These are phyloP conservation scores for Parathielavia appendiculata DNA, from an alignment of 495 filamentous ascomycete species.

Conservation along the genomic window DNA sequence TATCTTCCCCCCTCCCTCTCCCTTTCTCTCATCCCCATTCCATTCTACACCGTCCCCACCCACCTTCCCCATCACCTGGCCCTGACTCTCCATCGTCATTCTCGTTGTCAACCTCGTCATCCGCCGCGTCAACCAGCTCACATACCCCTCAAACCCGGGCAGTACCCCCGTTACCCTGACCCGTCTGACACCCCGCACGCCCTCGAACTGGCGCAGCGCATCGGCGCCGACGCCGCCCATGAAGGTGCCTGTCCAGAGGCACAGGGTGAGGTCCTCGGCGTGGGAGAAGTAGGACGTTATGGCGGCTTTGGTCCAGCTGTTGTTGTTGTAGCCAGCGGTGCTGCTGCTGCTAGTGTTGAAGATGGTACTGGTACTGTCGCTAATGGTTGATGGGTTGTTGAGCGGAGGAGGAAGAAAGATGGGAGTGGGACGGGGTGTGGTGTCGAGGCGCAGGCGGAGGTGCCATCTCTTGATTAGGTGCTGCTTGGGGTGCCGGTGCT, in stretches of 20 bases:
- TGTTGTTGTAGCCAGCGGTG: neutral
- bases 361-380: neutral
- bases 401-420: too few relatives aligned
- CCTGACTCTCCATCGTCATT: too few relatives aligned
- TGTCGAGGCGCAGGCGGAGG: constrained; percentile 47
- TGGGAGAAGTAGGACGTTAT: constrained; percentile 38
- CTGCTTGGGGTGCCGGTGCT: neutral
- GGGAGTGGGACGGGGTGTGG: constrained; percentile 24
- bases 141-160: constrained; percentile 39
- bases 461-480: constrained; percentile 37
- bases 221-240: constrained; percentile 35
- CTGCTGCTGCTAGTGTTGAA: neutral
- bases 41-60: neutral
- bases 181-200: constrained; percentile 44
- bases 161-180: constrained; percentile 41
- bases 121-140: constrained; percentile 38
- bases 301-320: constrained; percentile 2
- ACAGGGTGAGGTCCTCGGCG: constrained; percentile 42
- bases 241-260: constrained; percentile 45
- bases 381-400: neutral
- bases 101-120: constrained; percentile 36
- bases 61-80: neutral
- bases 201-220: constrained; percentile 45
- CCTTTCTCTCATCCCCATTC: constrained; percentile 13
- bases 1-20: constrained; percentile 7